A percentile compares a stretch with the other conserved stretches of the same genome.
phyloP scores from a whole-genome alignment of 495 filamentous ascomycete species.

The Lasiosphaeris hirsuta region DNA sequence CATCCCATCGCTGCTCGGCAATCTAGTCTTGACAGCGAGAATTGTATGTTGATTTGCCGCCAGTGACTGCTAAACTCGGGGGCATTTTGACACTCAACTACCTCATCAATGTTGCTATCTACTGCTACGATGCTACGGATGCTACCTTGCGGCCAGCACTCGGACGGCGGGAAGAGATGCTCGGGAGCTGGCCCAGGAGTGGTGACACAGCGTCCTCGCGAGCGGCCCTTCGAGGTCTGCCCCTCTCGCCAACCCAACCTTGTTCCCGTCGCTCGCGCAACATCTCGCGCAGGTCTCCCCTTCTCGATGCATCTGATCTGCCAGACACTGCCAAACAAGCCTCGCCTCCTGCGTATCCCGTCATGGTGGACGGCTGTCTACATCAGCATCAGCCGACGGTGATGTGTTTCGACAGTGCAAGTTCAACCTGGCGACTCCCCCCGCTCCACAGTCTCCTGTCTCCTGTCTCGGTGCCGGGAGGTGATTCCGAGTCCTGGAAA shows the following conservation, averaged over 20 bases:
- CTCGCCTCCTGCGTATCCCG: no score
- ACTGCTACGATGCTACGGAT: no score
- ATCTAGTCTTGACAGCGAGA: background rate
- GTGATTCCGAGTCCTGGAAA: background rate
- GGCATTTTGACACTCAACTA: no score
- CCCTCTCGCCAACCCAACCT: no score
- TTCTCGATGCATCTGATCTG: no score
- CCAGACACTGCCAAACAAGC: no score
- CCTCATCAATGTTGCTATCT: no score
- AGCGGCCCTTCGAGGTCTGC: background rate
- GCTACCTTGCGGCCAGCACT: no score
- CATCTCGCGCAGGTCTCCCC: no score
- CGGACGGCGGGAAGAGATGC: background rate
- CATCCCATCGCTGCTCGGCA: background rate
- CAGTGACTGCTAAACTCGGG: background rate
- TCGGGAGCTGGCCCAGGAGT: background rate
- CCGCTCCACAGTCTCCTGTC: background rate
- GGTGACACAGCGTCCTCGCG: conserved; percentile 1
- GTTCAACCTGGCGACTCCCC: no score
- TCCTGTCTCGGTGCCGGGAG: conserved; percentile 1
- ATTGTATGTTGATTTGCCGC: background rate
- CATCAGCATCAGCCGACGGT: background rate
- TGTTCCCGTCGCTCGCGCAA: no score
- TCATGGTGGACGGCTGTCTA: background rate
- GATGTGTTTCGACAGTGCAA: background rate